These are phyloP conservation scores for Podaxis carcinomalis DNA, from an alignment of 768 basidiomycete species.

Conservation along the genomic window DNA sequence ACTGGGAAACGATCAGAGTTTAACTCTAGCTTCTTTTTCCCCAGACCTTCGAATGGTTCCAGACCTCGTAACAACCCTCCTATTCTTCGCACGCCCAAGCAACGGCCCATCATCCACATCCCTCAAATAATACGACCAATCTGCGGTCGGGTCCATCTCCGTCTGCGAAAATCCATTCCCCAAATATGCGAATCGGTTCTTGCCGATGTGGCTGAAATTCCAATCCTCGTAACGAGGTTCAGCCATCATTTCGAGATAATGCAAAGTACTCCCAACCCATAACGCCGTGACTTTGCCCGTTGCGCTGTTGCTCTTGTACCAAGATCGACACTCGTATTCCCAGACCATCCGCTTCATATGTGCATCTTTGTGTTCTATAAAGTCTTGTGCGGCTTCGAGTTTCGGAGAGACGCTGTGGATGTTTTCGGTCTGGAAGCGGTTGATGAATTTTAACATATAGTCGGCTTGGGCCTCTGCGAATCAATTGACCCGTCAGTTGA, in stretches of 20 bases:
- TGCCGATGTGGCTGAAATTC: constrained; percentile 22
- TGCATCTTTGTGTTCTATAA: constrained; percentile 23
- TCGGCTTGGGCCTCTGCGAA: constrained; percentile 24
- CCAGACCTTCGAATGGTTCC: background rate
- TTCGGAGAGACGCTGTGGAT: constrained; percentile 28
- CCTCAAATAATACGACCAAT: constrained; percentile 25
- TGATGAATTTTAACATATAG: constrained; percentile 25
- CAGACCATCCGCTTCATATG: constrained; percentile 27
- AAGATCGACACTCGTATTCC: constrained; percentile 23
- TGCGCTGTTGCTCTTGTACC: constrained; percentile 24
- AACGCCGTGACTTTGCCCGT: constrained; percentile 25
- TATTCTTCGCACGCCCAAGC: constrained; percentile 14
- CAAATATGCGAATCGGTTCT: constrained; percentile 25
- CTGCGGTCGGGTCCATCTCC: constrained; percentile 24
- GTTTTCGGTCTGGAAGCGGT: constrained; percentile 28
- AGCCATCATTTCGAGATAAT: constrained; percentile 25
- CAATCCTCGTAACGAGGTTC: constrained; percentile 28
- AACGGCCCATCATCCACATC: constrained; percentile 17
- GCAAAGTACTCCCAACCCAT: constrained; percentile 28
- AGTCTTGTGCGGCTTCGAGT: constrained; percentile 26
- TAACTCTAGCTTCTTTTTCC: background rate
- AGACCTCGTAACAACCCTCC: constrained; percentile 7
- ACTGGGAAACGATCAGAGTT: background rate
- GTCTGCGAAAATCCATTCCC: constrained; percentile 27
- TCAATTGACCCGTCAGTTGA: background rate